Evolutionary conservation across 331 rosid genomes (phyloP).

Genomic region (Spiraea crenata): DNA sequence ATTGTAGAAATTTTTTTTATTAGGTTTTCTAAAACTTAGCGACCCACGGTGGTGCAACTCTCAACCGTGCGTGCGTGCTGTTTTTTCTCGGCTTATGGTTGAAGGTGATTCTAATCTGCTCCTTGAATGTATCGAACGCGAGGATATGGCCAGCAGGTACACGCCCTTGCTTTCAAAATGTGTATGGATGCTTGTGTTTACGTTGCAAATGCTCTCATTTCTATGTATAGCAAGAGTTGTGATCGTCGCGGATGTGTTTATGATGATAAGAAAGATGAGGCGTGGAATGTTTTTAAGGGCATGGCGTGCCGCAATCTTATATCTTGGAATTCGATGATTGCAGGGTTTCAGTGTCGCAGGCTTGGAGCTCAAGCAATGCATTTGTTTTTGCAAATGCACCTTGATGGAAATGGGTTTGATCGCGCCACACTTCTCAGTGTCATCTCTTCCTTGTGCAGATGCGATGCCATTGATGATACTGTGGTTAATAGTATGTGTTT

Average conservation of each 20-base stretch:
- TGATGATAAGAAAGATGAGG: slow-evolving; percentile 40
- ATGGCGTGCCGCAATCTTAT: slow-evolving; percentile 54
- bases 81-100: no score
- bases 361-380: slow-evolving; percentile 52
- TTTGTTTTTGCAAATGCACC: slow-evolving; percentile 58
- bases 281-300: slow-evolving; percentile 60
- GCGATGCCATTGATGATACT: slow-evolving; percentile 26
- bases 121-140: no score
- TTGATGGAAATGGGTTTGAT: slow-evolving; percentile 58
- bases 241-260: slow-evolving; percentile 26
- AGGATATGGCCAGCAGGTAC: slow-evolving; percentile 64
- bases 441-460: slow-evolving; percentile 48
- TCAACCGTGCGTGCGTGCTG: no score
- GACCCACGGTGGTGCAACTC: no score
- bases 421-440: slow-evolving; percentile 62
- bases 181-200: slow-evolving; percentile 56
- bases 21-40: no score
- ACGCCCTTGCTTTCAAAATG: slow-evolving; percentile 65
- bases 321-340: slow-evolving; percentile 88
- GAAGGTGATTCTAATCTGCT: no score
- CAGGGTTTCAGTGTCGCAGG: slow-evolving; percentile 65
- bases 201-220: slow-evolving; percentile 83
- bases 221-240: slow-evolving; percentile 66
- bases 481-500: slow-evolving; percentile 40
- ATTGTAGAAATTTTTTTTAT: no score